Evolutionary conservation across 768 basidiomycete species (phyloP).

Genomic region (Pleurotus tuoliensis): DNA sequence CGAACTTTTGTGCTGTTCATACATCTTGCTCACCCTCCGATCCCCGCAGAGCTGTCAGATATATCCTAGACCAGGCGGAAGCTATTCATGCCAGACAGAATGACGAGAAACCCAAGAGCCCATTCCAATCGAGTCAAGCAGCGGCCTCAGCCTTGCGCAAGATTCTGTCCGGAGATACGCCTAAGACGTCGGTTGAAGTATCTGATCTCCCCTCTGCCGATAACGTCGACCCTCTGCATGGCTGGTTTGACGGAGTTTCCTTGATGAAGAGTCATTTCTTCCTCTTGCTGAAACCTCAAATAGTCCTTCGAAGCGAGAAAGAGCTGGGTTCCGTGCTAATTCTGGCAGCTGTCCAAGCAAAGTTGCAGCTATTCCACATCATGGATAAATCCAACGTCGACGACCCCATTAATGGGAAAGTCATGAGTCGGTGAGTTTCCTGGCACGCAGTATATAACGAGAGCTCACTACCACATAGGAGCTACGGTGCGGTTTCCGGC

Average conservation of each 20-base stretch:
- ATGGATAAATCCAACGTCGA: slow-evolving; percentile 75
- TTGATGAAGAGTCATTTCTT: slow-evolving; percentile 73
- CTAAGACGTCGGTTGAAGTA: slow-evolving; percentile 40
- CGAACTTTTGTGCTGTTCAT: slow-evolving; percentile 6
- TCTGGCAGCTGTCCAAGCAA: slow-evolving; percentile 75
- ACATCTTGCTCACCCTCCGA: neutral
- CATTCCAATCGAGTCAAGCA: slow-evolving; percentile 52
- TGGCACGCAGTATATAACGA: neutral
- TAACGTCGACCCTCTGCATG: slow-evolving; percentile 55
- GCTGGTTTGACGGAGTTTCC: slow-evolving; percentile 71
- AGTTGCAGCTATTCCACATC: slow-evolving; percentile 73
- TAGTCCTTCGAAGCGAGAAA: slow-evolving; percentile 66
- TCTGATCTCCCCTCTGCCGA: slow-evolving; percentile 25
- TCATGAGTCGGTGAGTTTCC: slow-evolving; percentile 74
- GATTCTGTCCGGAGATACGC: slow-evolving; percentile 52
- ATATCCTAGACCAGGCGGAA: slow-evolving; percentile 80
- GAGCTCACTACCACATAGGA: slow-evolving; percentile 41
- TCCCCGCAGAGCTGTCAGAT: slow-evolving; percentile 66
- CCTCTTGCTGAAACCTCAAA: slow-evolving; percentile 87
- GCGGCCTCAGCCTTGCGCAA: slow-evolving; percentile 65
- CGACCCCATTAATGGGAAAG: slow-evolving; percentile 80
- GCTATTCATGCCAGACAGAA: slow-evolving; percentile 29
- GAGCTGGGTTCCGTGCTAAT: slow-evolving; percentile 59
- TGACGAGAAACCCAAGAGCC: slow-evolving; percentile 18
- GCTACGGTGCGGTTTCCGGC: slow-evolving; percentile 71